Conservation (phyloP, 2,329 filamentous ascomycete species). For the Botrytis hyacinthi region DNA sequence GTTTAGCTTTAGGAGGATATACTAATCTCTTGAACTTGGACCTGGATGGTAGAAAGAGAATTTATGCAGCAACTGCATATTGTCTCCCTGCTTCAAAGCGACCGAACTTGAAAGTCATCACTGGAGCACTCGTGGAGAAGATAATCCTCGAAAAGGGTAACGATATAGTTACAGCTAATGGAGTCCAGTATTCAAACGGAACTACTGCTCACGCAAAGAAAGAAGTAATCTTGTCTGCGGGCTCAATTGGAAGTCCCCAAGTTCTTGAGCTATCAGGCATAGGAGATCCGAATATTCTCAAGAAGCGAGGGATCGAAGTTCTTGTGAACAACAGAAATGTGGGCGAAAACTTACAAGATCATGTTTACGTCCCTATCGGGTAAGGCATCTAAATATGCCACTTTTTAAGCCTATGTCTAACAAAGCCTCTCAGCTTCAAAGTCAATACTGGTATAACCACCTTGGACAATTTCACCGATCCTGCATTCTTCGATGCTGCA, state of each 20-base stretch:
- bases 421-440: not conserved
- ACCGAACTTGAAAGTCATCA: constrained; percentile 73
- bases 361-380: constrained; percentile 7
- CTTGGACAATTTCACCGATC: constrained; percentile 1
- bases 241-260: constrained; percentile 33
- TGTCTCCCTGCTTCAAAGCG: constrained; percentile 23
- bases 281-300: constrained; percentile 26
- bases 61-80: constrained; percentile 30
- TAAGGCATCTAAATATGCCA: not conserved
- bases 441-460: not conserved
- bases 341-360: constrained; percentile 25
- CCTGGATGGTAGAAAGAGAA: constrained; percentile 20
- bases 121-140: constrained; percentile 79
- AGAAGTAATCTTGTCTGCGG: constrained; percentile 37
- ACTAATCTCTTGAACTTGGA: constrained; percentile 49
- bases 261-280: constrained; percentile 40
- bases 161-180: not conserved
- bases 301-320: constrained; percentile 24
- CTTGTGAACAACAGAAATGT: constrained; percentile 28
- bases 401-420: not conserved
- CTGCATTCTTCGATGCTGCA: constrained; percentile 5
- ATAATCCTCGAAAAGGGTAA: constrained; percentile 42
- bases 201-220: constrained; percentile 28
- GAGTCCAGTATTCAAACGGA: constrained; percentile 21
- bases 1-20: not conserved